Base-by-base conservation (phyloP, 1,284 basidiomycete genomes). In the Malassezia equina region DNA sequence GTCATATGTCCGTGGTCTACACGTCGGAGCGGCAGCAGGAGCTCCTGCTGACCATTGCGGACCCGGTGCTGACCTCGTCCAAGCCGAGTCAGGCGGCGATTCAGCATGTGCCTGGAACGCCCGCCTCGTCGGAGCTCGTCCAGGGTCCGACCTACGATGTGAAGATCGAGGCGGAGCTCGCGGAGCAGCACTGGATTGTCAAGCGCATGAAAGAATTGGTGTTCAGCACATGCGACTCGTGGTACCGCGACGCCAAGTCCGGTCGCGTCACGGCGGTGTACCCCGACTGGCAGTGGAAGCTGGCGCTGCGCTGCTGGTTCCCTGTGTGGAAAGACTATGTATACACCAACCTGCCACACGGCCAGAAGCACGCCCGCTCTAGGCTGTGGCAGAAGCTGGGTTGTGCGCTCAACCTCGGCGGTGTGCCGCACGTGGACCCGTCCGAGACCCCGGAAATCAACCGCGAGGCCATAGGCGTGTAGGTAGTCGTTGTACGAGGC, bases 101-200 rank as follows among this genome's bases (percentile, higher is more conserved):
- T 48, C 51, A 49, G 1, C 67, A 70, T 57, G 33, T 64, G 25
- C 67, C 67, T 24, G 52, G 56, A 28, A 55, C 53, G 4, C 47
- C 46, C 8, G 44, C 54, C 8, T n/a, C 43, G 28, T 54, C 56
- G 0, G 21, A 40, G 4, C 27, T 62, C 0, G 25, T 39, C 4
- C 54, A 55, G 44, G 56, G 64, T 50, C 64, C 69, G 21, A 66
- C 67, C 0, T 61, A 71, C 42, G 60, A 69, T 6, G 63, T 65
- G 8, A 65, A 65, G 47, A 58, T 65, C 36, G 48, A 64, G 45
- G 67, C 70, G 1, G 66, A 71, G 48, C 42, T 65, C 12, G 58
- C 67, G 34, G 68, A 71, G 47, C 66, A 67, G 58, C 55, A 66
- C 34, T 73, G 64, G 64, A 66, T 73, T 50, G 64, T 63, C 27